Evolutionary conservation across 345 rosid species (phyloP).

Genomic region (Eucalyptus shirleyi): DNA sequence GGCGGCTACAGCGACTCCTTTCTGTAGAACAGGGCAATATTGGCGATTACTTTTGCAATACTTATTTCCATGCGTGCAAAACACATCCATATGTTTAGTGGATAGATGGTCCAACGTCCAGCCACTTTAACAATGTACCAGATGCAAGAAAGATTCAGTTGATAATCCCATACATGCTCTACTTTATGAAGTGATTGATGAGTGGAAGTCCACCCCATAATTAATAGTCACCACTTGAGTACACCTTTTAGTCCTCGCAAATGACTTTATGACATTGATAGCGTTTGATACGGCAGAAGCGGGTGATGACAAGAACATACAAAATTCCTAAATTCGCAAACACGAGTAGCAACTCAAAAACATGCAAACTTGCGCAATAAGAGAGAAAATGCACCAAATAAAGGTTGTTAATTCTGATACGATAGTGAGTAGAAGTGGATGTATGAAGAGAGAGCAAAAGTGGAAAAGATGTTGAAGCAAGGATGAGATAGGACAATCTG

Average conservation of each 20-base stretch:
- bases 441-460: not conserved
- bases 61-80: not conserved
- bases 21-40: not conserved
- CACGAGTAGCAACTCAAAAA: not conserved
- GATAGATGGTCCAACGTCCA: not conserved
- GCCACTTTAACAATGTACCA: not conserved
- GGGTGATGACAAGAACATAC: not conserved
- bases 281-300: not conserved
- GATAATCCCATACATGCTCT: not conserved
- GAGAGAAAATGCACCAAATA: not conserved
- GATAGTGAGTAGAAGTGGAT: not conserved
- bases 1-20: not conserved
- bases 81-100: not conserved
- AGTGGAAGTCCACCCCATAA: not conserved
- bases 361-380: not conserved
- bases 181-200: not conserved
- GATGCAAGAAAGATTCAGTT: not conserved
- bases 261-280: not conserved
- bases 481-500: not conserved
- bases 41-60: not conserved
- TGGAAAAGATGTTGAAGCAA: not conserved
- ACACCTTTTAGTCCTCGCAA: not conserved
- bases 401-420: not conserved
- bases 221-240: not conserved
- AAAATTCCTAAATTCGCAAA: not conserved